Conservation (phyloP, 805 yeast species). For the Schizosaccharomyces japonicus region DNA sequence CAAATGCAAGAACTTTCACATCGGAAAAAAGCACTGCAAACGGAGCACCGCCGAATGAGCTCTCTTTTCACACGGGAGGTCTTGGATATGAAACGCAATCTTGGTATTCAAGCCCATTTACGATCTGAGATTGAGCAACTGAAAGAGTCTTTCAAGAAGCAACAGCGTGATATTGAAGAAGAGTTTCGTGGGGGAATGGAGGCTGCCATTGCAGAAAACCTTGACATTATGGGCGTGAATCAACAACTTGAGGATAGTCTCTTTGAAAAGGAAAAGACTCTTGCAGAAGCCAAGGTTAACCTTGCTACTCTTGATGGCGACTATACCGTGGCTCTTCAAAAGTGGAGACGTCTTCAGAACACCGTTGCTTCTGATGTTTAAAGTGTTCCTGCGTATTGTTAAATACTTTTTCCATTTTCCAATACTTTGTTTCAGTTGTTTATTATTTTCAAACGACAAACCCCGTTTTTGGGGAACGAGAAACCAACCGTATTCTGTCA, state of each 20-base stretch:
- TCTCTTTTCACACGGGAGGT: conserved; percentile 69
- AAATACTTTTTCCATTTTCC: too few species aligned
- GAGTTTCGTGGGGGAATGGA: conserved; percentile 26
- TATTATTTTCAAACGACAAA: too few species aligned
- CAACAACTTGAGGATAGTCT: conserved; percentile 26
- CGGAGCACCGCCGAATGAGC: conserved; percentile 68
- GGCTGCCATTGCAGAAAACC: conserved; percentile 34
- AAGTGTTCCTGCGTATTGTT: too few species aligned
- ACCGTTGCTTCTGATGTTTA: too few species aligned
- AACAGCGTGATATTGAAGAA: conserved; percentile 10
- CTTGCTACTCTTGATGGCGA: not conserved
- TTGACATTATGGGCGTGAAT: conserved; percentile 43
- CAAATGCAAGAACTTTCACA: conserved; percentile 54
- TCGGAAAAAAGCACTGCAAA: conserved; percentile 41
- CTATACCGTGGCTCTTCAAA: not conserved
- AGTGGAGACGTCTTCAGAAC: not conserved
- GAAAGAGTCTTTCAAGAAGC: conserved; percentile 13
- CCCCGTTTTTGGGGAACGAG: too few species aligned
- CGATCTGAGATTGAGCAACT: conserved; percentile 25
- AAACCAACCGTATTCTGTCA: too few species aligned
- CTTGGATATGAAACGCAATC: conserved; percentile 45
- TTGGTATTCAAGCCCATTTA: conserved; percentile 50
- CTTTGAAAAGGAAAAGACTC: not conserved
- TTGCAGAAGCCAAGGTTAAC: conserved; percentile 1
- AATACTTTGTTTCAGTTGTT: too few species aligned